A percentile compares a stretch with the other conserved stretches of the same genome.
These are phyloP conservation scores for Hordeum vulgare DNA, from an alignment of 176 grass and related monocot genomes.

Conservation along the genomic window MorexV3_pseudomolecules_assembly NC_058520.1:30155306-30155805, in stretches of 20 bases:
- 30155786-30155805: too few species aligned
- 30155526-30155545: background rate
- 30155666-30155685: too few species aligned
- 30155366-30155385: background rate
- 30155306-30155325: background rate
- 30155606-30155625: too few species aligned
- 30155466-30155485: background rate
- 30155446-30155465: background rate
- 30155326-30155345: background rate
- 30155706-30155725: too few species aligned
- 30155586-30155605: too few species aligned
- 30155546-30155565: background rate
- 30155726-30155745: too few species aligned
- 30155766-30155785: too few species aligned
- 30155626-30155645: too few species aligned
- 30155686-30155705: too few species aligned
- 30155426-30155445: background rate
- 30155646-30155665: too few species aligned
- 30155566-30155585: too few species aligned
- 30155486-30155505: background rate
- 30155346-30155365: background rate
- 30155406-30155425: background rate
- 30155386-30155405: background rate
- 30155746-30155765: too few species aligned
- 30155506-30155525: background rate